Evolutionary conservation across 768 basidiomycete species (phyloP).

Genomic region (Suillus subluteus): DNA sequence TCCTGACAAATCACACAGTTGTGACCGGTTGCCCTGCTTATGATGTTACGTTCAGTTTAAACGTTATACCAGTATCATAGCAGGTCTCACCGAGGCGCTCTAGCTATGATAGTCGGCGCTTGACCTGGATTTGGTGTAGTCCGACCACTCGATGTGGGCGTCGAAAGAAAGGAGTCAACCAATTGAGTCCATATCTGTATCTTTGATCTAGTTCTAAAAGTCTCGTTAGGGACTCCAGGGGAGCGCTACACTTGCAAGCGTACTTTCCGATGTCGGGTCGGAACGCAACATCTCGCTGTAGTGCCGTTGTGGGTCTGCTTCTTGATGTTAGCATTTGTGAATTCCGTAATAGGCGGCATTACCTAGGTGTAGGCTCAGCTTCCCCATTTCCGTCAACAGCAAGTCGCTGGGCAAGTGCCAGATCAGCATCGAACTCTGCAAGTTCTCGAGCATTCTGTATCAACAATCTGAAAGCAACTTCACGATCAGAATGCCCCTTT

Average conservation of each 20-base stretch:
- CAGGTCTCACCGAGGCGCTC: slow-evolving; percentile 19
- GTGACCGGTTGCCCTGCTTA: slow-evolving; percentile 26
- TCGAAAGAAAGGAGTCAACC: slow-evolving; percentile 20
- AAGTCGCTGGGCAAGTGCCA: background rate
- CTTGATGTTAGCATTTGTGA: background rate
- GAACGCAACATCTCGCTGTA: background rate
- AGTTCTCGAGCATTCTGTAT: slow-evolving; percentile 27
- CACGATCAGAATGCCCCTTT: slow-evolving; percentile 22
- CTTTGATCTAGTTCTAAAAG: background rate
- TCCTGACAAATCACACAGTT: slow-evolving; percentile 42
- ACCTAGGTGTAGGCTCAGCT: background rate
- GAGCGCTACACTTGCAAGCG: background rate
- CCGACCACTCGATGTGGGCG: background rate
- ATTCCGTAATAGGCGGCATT: background rate
- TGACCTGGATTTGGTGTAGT: background rate
- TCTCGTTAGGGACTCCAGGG: background rate
- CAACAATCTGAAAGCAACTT: slow-evolving; percentile 28
- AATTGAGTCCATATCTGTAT: slow-evolving; percentile 23
- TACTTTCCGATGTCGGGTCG: background rate
- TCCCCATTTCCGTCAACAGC: background rate
- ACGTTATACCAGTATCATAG: background rate
- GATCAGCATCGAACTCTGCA: slow-evolving; percentile 9
- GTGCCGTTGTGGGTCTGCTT: background rate
- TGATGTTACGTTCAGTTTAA: background rate
- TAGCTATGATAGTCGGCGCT: background rate